These are phyloP conservation scores for Oxytropis ochrocephala DNA, from an alignment of 306 rosid genomes.

Conservation along the genomic window DNA sequence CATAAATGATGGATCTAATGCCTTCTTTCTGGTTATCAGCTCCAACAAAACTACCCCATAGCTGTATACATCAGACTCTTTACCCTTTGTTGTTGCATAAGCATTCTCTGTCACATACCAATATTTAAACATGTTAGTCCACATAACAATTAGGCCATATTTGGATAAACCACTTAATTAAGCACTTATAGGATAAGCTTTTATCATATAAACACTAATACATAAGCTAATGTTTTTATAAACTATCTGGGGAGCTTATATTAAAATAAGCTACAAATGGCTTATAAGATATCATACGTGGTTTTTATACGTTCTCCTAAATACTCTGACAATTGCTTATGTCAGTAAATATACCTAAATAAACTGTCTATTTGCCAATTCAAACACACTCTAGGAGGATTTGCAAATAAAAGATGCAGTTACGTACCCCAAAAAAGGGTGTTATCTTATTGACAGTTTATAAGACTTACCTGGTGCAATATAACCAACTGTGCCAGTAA, in stretches of 20 bases:
- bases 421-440: background rate
- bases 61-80: conserved; percentile 65
- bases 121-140: background rate
- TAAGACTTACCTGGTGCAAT: conserved; percentile 66
- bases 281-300: too few species aligned
- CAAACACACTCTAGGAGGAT: background rate
- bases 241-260: too few species aligned
- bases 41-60: conserved; percentile 74
- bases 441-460: background rate
- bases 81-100: conserved; percentile 30
- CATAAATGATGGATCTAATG: conserved; percentile 45
- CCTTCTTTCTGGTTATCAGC: conserved; percentile 64
- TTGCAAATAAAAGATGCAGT: background rate
- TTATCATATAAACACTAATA: too few species aligned
- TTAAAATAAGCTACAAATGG: too few species aligned
- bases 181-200: too few species aligned
- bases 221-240: too few species aligned
- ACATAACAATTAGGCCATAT: background rate
- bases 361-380: too few species aligned
- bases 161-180: too few species aligned
- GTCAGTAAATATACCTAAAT: too few species aligned
- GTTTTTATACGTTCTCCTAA: too few species aligned
- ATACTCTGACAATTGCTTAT: too few species aligned
- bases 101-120: conserved; percentile 53
- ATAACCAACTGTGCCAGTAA: conserved; percentile 64